Base-by-base conservation (phyloP, 2,329 filamentous ascomycete species). In the Trichoderma sp. region DNA sequence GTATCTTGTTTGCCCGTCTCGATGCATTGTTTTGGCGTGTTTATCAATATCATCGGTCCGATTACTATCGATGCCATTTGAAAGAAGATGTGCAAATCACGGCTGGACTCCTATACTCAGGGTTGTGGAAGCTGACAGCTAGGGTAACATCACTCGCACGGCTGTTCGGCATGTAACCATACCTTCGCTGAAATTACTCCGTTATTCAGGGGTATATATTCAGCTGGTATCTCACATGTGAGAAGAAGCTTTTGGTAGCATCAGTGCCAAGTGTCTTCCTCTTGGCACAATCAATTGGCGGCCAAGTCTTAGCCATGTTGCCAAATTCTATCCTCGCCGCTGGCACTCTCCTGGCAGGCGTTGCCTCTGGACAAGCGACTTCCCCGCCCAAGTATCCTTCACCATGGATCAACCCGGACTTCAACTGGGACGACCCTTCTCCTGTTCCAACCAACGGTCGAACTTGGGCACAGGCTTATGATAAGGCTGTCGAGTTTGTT, bases 121-220 rank as follows among this genome's bases (percentile, higher is more conserved):
- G 47, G 33, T 27, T n/a, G 56, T 40, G 2, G 56, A 40, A 19
- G 47, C 47, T 24, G 47, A 49, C 47, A 24, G 47, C 47, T 16
- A 49, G n/a, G 47, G 47, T 49, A 49, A 21, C 21, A 49, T 49
- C 8, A 49, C 24, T 49, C 24, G n/a, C 47, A 49, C 19, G 47
- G 47, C 47, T 49, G 47, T 49, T 49, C 47, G 47, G 47, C 47
- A 49, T 49, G 47, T 49, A 49, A 49, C 47, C 47, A 49, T 49
- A 49, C 47, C 47, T 49, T 49, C 47, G 10, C 7, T 49, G n/a
- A 11, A 49, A 49, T 13, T 19, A 59, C 31, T 35, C 56, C 19
- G 27, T 59, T 59, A 13, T 59, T 59, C 56, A 59, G 24, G 33
- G 56, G 56, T 59, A 59, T 59, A 59, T 59, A 59, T 59, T 59